These are phyloP conservation scores for Trichosporon sp. DNA, from an alignment of 1,284 basidiomycete species.

Conservation along the genomic window DNA sequence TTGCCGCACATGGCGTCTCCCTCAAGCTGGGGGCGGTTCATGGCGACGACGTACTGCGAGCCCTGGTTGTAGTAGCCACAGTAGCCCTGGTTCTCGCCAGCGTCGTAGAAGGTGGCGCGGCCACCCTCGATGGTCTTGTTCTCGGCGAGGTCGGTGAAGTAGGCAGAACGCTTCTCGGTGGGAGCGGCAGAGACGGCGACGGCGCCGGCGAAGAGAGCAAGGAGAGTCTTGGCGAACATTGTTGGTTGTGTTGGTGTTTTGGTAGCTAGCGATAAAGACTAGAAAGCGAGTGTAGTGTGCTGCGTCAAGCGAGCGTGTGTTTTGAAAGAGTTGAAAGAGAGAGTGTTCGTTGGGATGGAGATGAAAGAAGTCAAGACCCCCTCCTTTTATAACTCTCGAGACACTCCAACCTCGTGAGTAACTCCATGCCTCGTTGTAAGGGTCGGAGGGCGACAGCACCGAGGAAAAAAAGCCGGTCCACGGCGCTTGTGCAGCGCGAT, in stretches of 20 bases:
- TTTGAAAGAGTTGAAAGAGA: background rate
- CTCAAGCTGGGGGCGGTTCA: constrained; percentile 44
- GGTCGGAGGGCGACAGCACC: background rate
- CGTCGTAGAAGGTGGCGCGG: constrained; percentile 49
- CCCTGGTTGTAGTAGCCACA: constrained; percentile 45
- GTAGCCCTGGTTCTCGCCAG: constrained; percentile 39
- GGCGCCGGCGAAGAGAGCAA: constrained; percentile 36
- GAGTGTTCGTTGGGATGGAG: constrained; percentile 17
- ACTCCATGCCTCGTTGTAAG: background rate
- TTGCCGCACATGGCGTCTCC: constrained; percentile 56
- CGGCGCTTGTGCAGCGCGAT: background rate
- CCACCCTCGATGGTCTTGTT: background rate
- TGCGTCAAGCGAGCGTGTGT: constrained; percentile 23
- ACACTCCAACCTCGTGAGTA: background rate
- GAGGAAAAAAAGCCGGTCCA: background rate
- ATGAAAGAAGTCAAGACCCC: background rate
- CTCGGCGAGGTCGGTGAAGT: background rate
- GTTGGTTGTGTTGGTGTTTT: constrained; percentile 22
- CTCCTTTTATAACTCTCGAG: constrained; percentile 14
- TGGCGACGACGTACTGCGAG: constrained; percentile 47
- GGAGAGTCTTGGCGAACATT: constrained; percentile 37
- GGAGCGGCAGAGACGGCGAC: constrained; percentile 38
- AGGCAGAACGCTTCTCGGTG: constrained; percentile 27
- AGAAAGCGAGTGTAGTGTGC: constrained; percentile 13
- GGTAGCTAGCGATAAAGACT: constrained; percentile 19